Base-by-base conservation (phyloP, 805 yeast species). In the Saturnispora sekii region DNA sequence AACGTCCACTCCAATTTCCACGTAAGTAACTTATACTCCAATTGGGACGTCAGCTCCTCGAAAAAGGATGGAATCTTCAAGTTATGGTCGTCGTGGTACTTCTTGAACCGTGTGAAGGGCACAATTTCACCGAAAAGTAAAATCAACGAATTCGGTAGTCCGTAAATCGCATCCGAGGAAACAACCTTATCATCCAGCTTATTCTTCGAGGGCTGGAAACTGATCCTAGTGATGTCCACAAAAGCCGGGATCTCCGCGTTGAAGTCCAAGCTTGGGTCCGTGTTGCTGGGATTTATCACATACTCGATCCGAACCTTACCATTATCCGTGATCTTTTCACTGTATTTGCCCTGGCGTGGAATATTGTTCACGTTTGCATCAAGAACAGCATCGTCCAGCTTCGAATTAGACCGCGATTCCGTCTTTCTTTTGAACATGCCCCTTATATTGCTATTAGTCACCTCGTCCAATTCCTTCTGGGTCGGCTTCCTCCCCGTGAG, bases 1-100 rank as follows among this genome's bases (percentile, higher is more conserved):
- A 81, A 66, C 33, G 72, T 72, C 90, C 94, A 86, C 59, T 86
- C 94, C 18, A 81, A 64, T 42, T 70, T 71, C 96, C 96, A 87
- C 32, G 69, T 66, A 35, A 72, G 56, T 30, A 85, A 58, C 44
- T 73, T 73, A 38, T 64, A 62, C 47, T 79, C 82, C 39, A 76
- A 64, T 17, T 67, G 60, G 55, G 61, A 53, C 37, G 65, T 55
- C 15, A 65, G 45, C 29, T 55, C 58, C 52, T 52, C 60, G 49
- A 59, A 63, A 58, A 59, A 63, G 43, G 37, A 21, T n/a, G 70
- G 70, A 2, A 72, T 59, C 12, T 51, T 45, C 35, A 55, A 45
- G 8, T 57, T 51, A 31, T 54, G 58, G 37, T 67, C 69, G 37
- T 66, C 65, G 52, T 72, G 73, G 54, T 74, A 75, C 46, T 76